Percentiles rank a stretch among this genome's conserved stretches.
Evolutionary conservation across 345 rosid species (phyloP).

Genomic region (Eucalyptus microcorys): DNA sequence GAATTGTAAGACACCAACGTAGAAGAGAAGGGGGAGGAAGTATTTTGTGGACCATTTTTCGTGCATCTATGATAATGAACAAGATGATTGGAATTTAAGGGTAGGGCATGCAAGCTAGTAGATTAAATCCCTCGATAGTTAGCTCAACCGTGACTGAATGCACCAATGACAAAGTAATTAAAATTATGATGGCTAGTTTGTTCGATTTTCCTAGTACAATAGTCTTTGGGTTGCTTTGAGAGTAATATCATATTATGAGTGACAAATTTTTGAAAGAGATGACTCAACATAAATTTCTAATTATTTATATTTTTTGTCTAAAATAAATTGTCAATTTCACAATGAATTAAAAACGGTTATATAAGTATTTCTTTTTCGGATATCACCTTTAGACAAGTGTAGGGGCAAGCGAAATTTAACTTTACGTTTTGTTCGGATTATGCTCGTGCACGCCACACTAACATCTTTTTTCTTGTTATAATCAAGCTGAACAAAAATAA

Average conservation of each 20-base stretch:
- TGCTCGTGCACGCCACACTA: neutral
- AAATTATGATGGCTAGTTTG: neutral
- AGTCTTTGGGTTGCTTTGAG: no score
- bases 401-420: neutral
- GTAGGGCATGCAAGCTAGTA: neutral
- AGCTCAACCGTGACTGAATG: neutral
- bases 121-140: neutral
- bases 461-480: neutral
- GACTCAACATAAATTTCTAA: no score
- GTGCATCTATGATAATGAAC: neutral
- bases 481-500: neutral
- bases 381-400: neutral
- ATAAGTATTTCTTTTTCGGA: neutral
- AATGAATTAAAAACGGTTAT: no score
- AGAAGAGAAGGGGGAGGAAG: neutral
- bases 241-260: no score
- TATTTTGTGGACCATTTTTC: neutral
- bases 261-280: no score
- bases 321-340: neutral
- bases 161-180: neutral
- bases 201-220: no score
- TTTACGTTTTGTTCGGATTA: neutral
- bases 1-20: neutral
- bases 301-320: no score
- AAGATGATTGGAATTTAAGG: neutral